phyloP scores from a whole-genome alignment of 805 yeast species.

The Teunomyces kruisii region DNA sequence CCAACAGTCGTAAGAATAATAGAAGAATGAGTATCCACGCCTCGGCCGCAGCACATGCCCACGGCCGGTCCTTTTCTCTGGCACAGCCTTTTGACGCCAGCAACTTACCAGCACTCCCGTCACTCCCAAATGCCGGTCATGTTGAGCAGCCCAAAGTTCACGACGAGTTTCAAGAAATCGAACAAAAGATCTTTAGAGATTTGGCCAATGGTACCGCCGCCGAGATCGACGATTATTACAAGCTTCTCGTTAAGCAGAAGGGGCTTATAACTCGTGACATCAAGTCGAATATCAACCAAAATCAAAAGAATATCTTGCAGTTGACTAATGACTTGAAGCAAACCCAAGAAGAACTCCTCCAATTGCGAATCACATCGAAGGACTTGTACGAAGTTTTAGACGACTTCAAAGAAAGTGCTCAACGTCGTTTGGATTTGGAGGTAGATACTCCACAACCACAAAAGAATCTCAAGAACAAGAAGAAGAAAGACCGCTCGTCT shows the following conservation, averaged over 20 bases:
- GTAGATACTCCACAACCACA: constrained; percentile 20
- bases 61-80: constrained; percentile 23
- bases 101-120: constrained; percentile 34
- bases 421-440: constrained; percentile 51
- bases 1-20: constrained; percentile 17
- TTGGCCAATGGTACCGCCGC: constrained; percentile 66
- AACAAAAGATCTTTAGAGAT: constrained; percentile 28
- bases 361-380: constrained; percentile 57
- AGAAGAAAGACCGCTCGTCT: constrained; percentile 60
- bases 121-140: constrained; percentile 9
- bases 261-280: constrained; percentile 55
- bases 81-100: constrained; percentile 20
- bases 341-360: constrained; percentile 65
- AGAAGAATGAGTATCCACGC: constrained; percentile 39
- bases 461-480: constrained; percentile 13
- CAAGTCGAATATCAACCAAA: constrained; percentile 57
- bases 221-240: constrained; percentile 69
- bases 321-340: constrained; percentile 59
- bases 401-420: constrained; percentile 61
- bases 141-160: constrained; percentile 6
- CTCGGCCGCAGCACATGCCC: constrained; percentile 35
- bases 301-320: constrained; percentile 59
- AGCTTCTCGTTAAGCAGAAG: constrained; percentile 50
- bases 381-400: constrained; percentile 60
- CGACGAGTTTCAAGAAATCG: constrained; percentile 9